Conservation (phyloP, 306 rosid genomes). For the Hippophae gyantsensis region DNA sequence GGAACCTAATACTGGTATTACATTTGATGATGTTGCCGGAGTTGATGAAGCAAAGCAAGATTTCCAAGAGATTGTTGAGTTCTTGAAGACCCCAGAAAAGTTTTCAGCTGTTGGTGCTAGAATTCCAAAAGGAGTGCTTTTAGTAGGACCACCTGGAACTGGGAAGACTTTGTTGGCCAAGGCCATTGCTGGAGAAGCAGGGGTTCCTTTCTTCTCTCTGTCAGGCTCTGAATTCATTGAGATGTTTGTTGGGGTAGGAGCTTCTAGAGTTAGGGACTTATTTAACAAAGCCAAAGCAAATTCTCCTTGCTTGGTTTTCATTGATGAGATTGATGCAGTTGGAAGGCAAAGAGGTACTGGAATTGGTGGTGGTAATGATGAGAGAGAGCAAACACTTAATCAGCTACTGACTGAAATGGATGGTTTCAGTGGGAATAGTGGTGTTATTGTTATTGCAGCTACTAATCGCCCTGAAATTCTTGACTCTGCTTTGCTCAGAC, state of each 20-base stretch:
- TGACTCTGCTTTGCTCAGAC: constrained; percentile 67
- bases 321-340: constrained; percentile 79
- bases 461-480: constrained; percentile 74
- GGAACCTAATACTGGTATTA: constrained; percentile 81
- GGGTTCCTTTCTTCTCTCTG: constrained; percentile 71
- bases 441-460: constrained; percentile 66
- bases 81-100: constrained; percentile 70
- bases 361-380: constrained; percentile 79
- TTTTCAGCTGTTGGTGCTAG: constrained; percentile 63
- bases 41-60: constrained; percentile 88
- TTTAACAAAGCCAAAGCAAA: constrained; percentile 62
- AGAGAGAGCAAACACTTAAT: constrained; percentile 71
- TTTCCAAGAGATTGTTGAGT: constrained; percentile 68
- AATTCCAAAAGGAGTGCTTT: constrained; percentile 66
- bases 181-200: constrained; percentile 90
- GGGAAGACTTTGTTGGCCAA: constrained; percentile 72
- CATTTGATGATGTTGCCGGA: constrained; percentile 75
- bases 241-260: constrained; percentile 83
- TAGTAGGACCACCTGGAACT: constrained; percentile 73
- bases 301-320: constrained; percentile 67
- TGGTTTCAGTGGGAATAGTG: constrained; percentile 59
- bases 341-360: constrained; percentile 87
- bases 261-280: constrained; percentile 72
- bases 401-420: constrained; percentile 80
- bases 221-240: constrained; percentile 81